Evolutionary conservation across 2,329 filamentous ascomycete genomes (phyloP).

Genomic region (Mycocentrospora acerina): DNA sequence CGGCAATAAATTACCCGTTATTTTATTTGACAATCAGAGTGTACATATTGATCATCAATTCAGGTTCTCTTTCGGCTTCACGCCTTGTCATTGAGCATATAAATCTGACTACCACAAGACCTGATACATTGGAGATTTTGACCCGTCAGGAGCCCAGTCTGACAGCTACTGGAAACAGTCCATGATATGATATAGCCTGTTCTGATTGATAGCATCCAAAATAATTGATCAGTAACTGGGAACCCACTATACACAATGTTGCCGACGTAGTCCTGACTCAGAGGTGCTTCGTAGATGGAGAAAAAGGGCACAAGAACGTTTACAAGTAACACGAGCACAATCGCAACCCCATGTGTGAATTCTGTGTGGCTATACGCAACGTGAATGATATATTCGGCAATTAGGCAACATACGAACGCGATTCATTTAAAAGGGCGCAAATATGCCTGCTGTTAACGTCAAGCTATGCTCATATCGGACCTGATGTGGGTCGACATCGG

Average conservation of each 20-base stretch:
- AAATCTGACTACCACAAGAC: too few species aligned
- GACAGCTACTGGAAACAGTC: not conserved
- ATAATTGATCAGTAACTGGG: not conserved
- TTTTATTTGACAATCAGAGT: slow-evolving; percentile 21
- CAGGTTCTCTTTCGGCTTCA: not conserved
- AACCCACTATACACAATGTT: not conserved
- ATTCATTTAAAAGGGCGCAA: too few species aligned
- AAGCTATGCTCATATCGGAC: too few species aligned
- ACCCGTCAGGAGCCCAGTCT: not conserved
- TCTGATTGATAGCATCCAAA: not conserved
- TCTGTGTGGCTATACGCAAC: too few species aligned
- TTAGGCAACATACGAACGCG: too few species aligned
- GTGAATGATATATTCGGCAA: too few species aligned
- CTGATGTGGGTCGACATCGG: too few species aligned
- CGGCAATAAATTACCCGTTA: slow-evolving; percentile 29
- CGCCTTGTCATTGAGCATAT: too few species aligned
- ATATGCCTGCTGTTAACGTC: too few species aligned
- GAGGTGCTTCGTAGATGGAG: slow-evolving; percentile 1
- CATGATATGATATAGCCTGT: not conserved
- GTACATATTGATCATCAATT: slow-evolving; percentile 24
- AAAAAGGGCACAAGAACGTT: slow-evolving; percentile 4
- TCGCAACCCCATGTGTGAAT: slow-evolving; percentile 6
- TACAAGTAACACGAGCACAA: slow-evolving; percentile 2
- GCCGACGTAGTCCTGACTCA: not conserved
- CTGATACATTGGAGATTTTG: not conserved